Evolutionary conservation across 257 asterid genomes (phyloP).

Genomic region (Petunia secreta): DNA sequence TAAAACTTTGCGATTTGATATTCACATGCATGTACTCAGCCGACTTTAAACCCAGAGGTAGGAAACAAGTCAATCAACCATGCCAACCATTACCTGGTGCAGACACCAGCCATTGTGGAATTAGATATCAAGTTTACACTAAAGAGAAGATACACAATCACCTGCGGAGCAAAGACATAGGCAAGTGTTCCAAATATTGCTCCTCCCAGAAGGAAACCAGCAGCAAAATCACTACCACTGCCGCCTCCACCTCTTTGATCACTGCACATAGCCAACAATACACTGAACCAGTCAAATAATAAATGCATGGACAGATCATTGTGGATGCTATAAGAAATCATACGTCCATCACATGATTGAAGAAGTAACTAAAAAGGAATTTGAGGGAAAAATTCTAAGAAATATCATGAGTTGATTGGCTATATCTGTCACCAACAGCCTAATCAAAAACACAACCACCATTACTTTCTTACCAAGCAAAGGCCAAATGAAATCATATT

Average conservation of each 20-base stretch:
- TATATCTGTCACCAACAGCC: background rate
- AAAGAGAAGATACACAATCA: slow-evolving; percentile 30
- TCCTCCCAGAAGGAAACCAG: slow-evolving; percentile 90
- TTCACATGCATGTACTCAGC: background rate
- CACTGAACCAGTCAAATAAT: background rate
- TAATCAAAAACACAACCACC: background rate
- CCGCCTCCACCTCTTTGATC: slow-evolving; percentile 63
- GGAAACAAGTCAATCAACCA: slow-evolving; percentile 10
- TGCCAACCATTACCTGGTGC: background rate
- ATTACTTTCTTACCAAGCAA: slow-evolving; percentile 1
- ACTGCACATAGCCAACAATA: slow-evolving; percentile 42
- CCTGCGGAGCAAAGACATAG: slow-evolving; percentile 89
- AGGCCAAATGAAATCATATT: background rate
- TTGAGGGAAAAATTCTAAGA: background rate
- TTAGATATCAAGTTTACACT: slow-evolving; percentile 8
- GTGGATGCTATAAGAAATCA: background rate
- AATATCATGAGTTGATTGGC: background rate
- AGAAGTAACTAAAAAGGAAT: slow-evolving; percentile 2
- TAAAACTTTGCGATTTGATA: too few species aligned
- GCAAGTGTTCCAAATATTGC: slow-evolving; percentile 87
- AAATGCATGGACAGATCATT: background rate
- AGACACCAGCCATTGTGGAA: background rate
- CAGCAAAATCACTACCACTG: slow-evolving; percentile 73
- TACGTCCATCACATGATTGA: slow-evolving; percentile 11
- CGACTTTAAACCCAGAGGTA: background rate